Evolutionary conservation across 306 rosid species (phyloP).

Genomic region (Casuarina glauca): DNA sequence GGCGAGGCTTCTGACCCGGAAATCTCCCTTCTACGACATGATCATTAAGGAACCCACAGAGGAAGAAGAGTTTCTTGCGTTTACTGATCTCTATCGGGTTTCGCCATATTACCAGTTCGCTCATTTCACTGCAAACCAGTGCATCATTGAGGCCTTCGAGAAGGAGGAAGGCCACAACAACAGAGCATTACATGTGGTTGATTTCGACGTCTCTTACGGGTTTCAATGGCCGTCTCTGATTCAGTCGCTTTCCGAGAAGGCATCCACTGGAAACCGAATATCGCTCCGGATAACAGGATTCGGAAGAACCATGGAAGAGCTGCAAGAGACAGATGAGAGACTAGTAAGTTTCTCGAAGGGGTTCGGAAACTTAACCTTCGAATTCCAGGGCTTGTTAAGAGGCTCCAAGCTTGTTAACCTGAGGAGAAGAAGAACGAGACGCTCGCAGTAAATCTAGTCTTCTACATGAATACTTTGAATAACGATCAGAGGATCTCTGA

Average conservation of each 20-base stretch:
- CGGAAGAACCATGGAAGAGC: constrained; percentile 52
- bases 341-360: constrained; percentile 65
- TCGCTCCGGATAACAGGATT: constrained; percentile 59
- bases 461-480: constrained; percentile 47
- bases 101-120: constrained; percentile 81
- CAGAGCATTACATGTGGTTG: constrained; percentile 59
- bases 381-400: constrained; percentile 64
- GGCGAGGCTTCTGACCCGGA: constrained; percentile 54
- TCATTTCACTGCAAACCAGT: constrained; percentile 82
- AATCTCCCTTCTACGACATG: constrained; percentile 66
- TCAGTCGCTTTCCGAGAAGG: constrained; percentile 76
- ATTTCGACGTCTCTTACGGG: constrained; percentile 70
- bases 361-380: constrained; percentile 49
- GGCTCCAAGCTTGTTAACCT: constrained; percentile 46
- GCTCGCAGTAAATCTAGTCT: constrained; percentile 64
- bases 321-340: constrained; percentile 67
- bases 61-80: constrained; percentile 57
- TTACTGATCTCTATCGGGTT: constrained; percentile 58
- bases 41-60: constrained; percentile 61
- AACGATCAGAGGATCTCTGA: constrained; percentile 48
- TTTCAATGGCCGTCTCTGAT: constrained; percentile 86
- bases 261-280: constrained; percentile 41
- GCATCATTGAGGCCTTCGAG: constrained; percentile 68
- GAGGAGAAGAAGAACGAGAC: constrained; percentile 65
- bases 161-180: constrained; percentile 56